These are phyloP conservation scores for Tripterygium wilfordii DNA, from an alignment of 177 flowering plant species.

Conservation along the genomic window DNA sequence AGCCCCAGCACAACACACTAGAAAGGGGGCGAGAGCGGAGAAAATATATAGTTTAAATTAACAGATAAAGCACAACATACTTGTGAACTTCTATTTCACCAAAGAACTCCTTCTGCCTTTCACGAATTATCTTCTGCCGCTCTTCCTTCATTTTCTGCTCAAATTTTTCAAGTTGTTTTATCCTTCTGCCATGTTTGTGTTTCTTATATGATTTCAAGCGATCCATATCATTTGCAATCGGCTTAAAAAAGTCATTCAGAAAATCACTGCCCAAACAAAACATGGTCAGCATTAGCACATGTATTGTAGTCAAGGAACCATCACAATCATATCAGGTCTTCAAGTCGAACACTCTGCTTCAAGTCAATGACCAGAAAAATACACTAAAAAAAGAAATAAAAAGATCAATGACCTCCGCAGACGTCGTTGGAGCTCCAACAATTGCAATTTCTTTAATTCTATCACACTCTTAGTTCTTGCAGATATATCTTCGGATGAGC, in stretches of 20 bases:
- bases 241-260: conserved; percentile 84
- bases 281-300: too few relatives aligned
- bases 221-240: conserved; percentile 69
- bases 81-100: conserved; percentile 88
- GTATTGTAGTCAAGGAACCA: background rate
- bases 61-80: conserved; percentile 32
- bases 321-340: background rate
- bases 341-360: background rate
- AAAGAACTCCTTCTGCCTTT: conserved; percentile 98
- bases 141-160: conserved; percentile 99
- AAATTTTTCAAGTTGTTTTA: conserved; percentile 81
- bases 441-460: conserved; percentile 91
- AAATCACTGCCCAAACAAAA: conserved; percentile 58
- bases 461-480: conserved; percentile 94
- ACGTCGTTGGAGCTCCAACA: conserved; percentile 84
- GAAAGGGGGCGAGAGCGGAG: background rate
- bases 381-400: background rate
- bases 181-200: conserved; percentile 84
- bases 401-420: conserved; percentile 54
- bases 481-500: conserved; percentile 83
- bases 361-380: background rate
- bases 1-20: too few relatives aligned
- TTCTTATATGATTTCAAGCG: conserved; percentile 80
- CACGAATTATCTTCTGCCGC: conserved; percentile 88
- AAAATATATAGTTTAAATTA: background rate